Evolutionary conservation across 306 rosid genomes (phyloP).

Genomic region (Clitoria ternatea): DNA sequence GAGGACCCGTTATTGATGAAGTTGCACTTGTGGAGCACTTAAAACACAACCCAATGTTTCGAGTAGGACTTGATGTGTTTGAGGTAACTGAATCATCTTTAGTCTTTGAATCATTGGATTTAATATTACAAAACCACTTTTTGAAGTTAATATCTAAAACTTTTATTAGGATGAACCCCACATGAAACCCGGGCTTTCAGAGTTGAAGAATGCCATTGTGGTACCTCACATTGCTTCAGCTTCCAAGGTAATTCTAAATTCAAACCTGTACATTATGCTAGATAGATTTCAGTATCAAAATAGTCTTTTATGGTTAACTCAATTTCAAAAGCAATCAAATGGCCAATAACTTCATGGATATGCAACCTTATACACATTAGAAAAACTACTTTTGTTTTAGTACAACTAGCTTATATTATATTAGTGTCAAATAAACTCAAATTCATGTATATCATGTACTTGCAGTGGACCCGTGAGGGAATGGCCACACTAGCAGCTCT

Average conservation of each 20-base stretch:
- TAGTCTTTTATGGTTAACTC: neutral
- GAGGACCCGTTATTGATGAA: conserved; percentile 97
- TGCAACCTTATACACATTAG: no score
- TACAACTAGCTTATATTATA: no score
- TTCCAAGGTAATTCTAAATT: conserved; percentile 62
- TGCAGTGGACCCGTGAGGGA: conserved; percentile 99
- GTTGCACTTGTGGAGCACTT: conserved; percentile 92
- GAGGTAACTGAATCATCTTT: conserved; percentile 53
- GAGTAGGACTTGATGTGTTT: conserved; percentile 95
- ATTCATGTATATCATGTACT: neutral
- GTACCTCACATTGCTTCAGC: conserved; percentile 99
- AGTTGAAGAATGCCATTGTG: conserved; percentile 88
- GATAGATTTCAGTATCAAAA: neutral
- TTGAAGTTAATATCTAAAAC: neutral
- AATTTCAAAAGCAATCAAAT: no score
- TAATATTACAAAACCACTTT: neutral
- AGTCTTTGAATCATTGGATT: neutral
- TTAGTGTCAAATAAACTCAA: no score
- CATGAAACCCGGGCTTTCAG: conserved; percentile 98
- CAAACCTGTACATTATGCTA: neutral
- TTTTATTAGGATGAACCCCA: conserved; percentile 77
- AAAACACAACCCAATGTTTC: conserved; percentile 82
- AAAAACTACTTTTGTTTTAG: no score
- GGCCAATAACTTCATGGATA: no score
- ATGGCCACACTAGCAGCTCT: conserved; percentile 98